Conservation (phyloP, 2,329 filamentous ascomycete genomes). For the Penicillium griseofulvum region DNA sequence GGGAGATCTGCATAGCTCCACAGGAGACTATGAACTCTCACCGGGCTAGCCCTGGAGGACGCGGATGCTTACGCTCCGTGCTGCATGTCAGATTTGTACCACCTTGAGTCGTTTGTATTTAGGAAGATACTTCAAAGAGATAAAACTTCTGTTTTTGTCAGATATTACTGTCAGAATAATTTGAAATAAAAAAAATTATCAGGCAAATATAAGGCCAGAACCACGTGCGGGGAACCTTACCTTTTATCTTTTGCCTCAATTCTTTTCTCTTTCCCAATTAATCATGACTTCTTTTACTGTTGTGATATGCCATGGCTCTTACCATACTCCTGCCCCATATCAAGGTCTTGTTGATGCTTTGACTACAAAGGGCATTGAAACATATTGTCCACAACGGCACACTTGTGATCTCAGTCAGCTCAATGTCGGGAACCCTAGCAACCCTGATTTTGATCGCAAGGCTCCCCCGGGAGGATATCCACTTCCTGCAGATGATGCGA, state of each 20-base stretch:
- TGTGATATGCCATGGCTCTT: conserved; percentile 18
- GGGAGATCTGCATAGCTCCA: neutral
- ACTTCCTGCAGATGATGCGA: conserved; percentile 7
- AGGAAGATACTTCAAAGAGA: too few relatives aligned
- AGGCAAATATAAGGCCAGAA: neutral
- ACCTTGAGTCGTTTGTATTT: neutral
- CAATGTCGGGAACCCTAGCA: conserved; percentile 56
- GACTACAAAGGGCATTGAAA: conserved; percentile 25
- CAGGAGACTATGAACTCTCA: neutral
- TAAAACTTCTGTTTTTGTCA: too few relatives aligned
- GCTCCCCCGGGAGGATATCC: conserved; percentile 32
- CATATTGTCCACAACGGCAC: conserved; percentile 36
- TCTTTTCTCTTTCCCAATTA: neutral
- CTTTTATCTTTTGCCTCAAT: neutral
- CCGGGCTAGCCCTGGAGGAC: too few relatives aligned
- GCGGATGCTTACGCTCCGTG: neutral
- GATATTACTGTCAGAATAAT: too few relatives aligned
- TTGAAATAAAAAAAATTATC: too few relatives aligned
- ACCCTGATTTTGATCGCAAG: conserved; percentile 20
- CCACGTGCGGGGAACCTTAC: neutral
- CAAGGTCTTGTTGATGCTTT: conserved; percentile 24
- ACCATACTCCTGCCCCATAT: conserved; percentile 33
- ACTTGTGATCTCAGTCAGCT: conserved; percentile 54
- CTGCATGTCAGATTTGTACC: conserved; percentile 4
- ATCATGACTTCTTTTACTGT: neutral